phyloP scores from a whole-genome alignment of 2,329 filamentous ascomycete species.

The Catunica adiposa region DNA sequence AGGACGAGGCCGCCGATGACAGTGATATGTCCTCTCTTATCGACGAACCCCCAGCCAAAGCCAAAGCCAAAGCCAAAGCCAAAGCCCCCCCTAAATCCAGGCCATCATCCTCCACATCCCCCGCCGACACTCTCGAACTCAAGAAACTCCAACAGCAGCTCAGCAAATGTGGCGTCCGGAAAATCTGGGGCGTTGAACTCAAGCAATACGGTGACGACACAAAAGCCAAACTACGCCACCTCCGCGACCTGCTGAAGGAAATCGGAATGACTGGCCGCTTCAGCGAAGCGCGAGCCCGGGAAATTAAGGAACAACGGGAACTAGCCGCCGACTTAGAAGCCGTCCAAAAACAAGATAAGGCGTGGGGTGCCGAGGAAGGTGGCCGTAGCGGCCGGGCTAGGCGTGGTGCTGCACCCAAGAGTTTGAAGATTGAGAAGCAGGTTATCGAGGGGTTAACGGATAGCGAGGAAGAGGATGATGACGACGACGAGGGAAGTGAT shows the following conservation, averaged over 20 bases:
- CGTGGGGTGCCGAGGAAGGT: constrained; percentile 47
- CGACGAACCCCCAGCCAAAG: constrained; percentile 45
- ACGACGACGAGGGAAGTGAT: constrained; percentile 19
- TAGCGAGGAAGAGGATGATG: constrained; percentile 18
- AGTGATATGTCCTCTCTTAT: constrained; percentile 56
- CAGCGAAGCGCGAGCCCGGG: constrained; percentile 64
- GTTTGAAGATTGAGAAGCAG: constrained; percentile 20
- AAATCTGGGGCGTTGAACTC: constrained; percentile 78
- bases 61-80: constrained; percentile 16
- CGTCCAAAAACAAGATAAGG: constrained; percentile 63
- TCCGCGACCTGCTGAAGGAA: constrained; percentile 63
- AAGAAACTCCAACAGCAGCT: constrained; percentile 79
- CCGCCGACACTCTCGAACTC: constrained; percentile 56
- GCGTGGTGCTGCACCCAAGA: constrained; percentile 18
- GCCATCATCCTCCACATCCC: constrained; percentile 23
- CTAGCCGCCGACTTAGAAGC: constrained; percentile 69
- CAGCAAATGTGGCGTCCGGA: constrained; percentile 78
- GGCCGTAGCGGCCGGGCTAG: constrained; percentile 26
- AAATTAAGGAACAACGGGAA: constrained; percentile 79
- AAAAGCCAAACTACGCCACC: constrained; percentile 66
- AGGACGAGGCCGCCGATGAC: constrained; percentile 23
- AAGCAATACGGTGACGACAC: constrained; percentile 53
- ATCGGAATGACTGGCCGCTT: constrained; percentile 80
- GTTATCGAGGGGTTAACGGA: constrained; percentile 19
- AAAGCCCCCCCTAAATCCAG: constrained; percentile 27